These are phyloP conservation scores for Ophiosphaerella herpotricha DNA, from an alignment of 2,329 filamentous ascomycete species.

Conservation along the genomic window DNA sequence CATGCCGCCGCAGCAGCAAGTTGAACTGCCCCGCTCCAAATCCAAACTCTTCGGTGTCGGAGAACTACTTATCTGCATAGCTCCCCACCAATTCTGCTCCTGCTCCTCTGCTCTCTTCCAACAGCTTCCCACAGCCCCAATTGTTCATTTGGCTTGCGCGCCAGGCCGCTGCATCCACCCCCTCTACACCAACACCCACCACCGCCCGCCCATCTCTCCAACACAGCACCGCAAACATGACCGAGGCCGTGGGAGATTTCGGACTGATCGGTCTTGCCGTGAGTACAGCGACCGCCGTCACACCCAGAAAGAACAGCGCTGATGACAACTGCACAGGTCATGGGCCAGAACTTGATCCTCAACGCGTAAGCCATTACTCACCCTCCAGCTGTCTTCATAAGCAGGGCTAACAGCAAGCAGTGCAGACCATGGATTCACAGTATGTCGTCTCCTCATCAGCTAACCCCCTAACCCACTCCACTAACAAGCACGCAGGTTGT, in stretches of 20 bases:
- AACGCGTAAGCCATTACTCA: slow-evolving; percentile 50
- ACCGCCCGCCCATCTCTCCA: background rate
- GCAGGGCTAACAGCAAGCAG: slow-evolving; percentile 36
- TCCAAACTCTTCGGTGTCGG: slow-evolving; percentile 41
- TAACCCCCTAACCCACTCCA: slow-evolving; percentile 5
- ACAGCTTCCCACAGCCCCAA: slow-evolving; percentile 24
- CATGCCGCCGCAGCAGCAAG: slow-evolving; percentile 23
- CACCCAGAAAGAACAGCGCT: slow-evolving; percentile 17
- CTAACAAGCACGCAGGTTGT: slow-evolving; percentile 59
- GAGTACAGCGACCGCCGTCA: slow-evolving; percentile 17
- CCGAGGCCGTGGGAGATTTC: slow-evolving; percentile 50
- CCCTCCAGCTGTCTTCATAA: slow-evolving; percentile 12
- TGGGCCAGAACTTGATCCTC: slow-evolving; percentile 61
- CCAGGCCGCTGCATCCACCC: slow-evolving; percentile 30
- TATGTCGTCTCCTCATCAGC: slow-evolving; percentile 15
- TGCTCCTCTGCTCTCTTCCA: slow-evolving; percentile 17
- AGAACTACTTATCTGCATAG: slow-evolving; percentile 41
- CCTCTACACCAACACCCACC: slow-evolving; percentile 30
- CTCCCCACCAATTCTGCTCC: slow-evolving; percentile 29
- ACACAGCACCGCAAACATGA: slow-evolving; percentile 33
- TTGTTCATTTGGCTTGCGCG: slow-evolving; percentile 33
- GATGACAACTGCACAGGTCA: slow-evolving; percentile 37
- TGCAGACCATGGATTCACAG: slow-evolving; percentile 76
- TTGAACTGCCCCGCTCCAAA: slow-evolving; percentile 34
- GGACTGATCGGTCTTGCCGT: slow-evolving; percentile 59